Conservation (phyloP, 768 basidiomycete species). For the Suillus bovinus region DNA sequence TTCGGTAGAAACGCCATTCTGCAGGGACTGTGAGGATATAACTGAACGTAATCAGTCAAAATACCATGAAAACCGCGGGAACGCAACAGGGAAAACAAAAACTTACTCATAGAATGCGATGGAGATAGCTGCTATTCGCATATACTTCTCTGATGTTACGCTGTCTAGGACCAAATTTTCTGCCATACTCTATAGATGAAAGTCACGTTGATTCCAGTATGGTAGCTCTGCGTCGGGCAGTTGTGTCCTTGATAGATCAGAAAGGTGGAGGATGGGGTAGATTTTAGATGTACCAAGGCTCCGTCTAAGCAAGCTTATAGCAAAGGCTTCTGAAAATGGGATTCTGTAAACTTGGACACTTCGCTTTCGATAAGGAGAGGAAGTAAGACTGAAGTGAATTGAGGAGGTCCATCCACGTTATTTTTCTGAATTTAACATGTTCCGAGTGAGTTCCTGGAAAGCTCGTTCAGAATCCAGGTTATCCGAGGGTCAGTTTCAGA, state of each 20-base stretch:
- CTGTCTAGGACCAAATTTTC: background rate
- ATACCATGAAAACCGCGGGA: background rate
- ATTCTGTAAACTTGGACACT: background rate
- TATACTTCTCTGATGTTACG: constrained; percentile 27
- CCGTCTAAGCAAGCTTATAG: background rate
- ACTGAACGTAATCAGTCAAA: constrained; percentile 14
- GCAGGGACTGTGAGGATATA: constrained; percentile 35
- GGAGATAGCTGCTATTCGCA: constrained; percentile 37
- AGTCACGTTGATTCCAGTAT: background rate
- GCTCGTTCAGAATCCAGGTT: background rate
- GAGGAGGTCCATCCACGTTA: too few species aligned
- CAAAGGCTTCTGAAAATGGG: background rate
- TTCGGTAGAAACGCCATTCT: constrained; percentile 34
- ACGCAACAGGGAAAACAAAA: background rate
- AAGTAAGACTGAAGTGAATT: too few species aligned
- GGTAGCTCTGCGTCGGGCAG: background rate
- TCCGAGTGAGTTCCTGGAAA: background rate
- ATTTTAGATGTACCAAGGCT: background rate
- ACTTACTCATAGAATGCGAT: constrained; percentile 43
- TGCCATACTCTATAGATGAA: background rate
- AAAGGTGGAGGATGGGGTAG: background rate
- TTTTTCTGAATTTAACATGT: too few species aligned
- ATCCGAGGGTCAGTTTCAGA: background rate
- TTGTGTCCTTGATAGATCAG: background rate
- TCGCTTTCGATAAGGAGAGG: background rate